Base-by-base conservation (phyloP, 2,329 filamentous ascomycete genomes). In the Sclerotinia subarctica region DNA sequence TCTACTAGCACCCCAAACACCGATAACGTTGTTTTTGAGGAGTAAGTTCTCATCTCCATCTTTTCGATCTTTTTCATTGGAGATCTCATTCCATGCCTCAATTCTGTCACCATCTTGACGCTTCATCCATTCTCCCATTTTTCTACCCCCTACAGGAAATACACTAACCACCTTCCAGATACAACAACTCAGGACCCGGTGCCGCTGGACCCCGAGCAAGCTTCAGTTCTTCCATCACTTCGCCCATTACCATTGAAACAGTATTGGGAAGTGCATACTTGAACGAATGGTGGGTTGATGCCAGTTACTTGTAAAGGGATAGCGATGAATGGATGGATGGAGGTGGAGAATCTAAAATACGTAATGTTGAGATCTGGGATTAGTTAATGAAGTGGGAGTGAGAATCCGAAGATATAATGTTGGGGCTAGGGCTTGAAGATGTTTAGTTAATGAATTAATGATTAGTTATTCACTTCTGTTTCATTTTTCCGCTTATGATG, bases 171-270 rank as follows among this genome's bases (percentile, higher is more conserved):
- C 10, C 8, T 15, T 38, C 32, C 29, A 62, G 59, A 62, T 51
- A 51, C n/a, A 17, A n/a, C 46, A 87, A 87, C 73, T 80, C 78
- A 11, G 85, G 85, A 2, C 76, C 77, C 56, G 85, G 85, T 10
- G 19, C 52, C 42, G 62, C 69, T 10, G 62, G 62, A 4, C 68
- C 66, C 3, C 71, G 72, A 60, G 70, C 72, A n/a, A 67, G 6
- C 53, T 73, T 71, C 38, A 66, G 68, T 11, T 60, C 66, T 26
- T 53, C 67, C 44, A 58, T 71, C 57, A 47, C 21, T 35, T 51
- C 47, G 13, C 49, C 69, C 0, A 26, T 73, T 24, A 35, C 26
- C 0, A 69, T 70, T 59, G 64, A 66, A 47, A 63, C 51, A 4
- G 64, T 73, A 15, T 62, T 74, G 62, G 72, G 72, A 38, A 63